phyloP scores from a whole-genome alignment of 1,139 yeast species.

The Kluyveromyces sp. region DNA sequence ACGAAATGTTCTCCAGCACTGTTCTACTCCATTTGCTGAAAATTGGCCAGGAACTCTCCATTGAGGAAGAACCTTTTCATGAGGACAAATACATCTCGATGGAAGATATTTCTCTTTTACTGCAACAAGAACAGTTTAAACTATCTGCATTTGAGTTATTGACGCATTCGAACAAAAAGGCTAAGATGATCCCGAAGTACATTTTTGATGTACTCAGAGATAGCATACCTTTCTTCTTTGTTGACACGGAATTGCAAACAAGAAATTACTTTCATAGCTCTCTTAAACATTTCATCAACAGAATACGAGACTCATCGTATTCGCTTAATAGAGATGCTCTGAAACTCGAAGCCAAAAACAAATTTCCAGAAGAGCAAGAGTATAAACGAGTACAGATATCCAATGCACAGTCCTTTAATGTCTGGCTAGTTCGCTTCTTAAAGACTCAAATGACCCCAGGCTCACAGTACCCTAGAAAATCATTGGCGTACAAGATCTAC shows the following conservation, averaged over 20 bases:
- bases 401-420: constrained; percentile 37
- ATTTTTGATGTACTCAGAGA: constrained; percentile 40
- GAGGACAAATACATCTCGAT: constrained; percentile 35
- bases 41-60: constrained; percentile 56
- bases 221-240: constrained; percentile 44
- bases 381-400: constrained; percentile 29
- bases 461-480: constrained; percentile 57
- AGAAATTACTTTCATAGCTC: constrained; percentile 58
- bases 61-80: constrained; percentile 47
- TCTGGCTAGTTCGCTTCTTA: constrained; percentile 39
- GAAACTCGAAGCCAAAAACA: constrained; percentile 34
- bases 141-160: constrained; percentile 54
- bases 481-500: constrained; percentile 46
- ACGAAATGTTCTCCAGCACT: constrained; percentile 29
- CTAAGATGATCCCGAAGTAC: constrained; percentile 45
- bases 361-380: constrained; percentile 34
- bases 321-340: constrained; percentile 44
- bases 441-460: constrained; percentile 51
- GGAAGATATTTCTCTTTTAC: constrained; percentile 34
- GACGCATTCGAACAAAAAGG: constrained; percentile 53
- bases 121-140: constrained; percentile 45
- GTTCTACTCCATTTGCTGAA: constrained; percentile 46
- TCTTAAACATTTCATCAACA: constrained; percentile 50
- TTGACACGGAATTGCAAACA: constrained; percentile 59
- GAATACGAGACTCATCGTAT: constrained; percentile 64